A percentile compares a stretch with the other conserved stretches of the same genome.
Conservation (phyloP, 352 stramenopile species). For the Phytophthora idaei region DNA sequence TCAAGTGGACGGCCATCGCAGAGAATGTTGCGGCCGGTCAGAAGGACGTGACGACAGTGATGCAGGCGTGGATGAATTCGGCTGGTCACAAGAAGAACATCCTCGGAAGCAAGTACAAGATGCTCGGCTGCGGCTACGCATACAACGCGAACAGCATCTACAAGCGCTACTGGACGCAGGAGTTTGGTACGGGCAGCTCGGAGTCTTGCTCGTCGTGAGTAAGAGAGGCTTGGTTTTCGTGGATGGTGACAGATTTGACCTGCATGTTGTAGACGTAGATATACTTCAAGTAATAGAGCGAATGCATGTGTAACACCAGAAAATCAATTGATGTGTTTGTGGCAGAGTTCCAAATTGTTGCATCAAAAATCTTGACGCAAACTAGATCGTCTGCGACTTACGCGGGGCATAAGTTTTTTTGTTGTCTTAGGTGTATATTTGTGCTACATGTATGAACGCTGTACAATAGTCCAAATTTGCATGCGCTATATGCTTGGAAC, state of each 20-base stretch:
- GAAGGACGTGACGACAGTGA: slow-evolving; percentile 44
- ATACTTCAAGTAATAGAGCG: neutral
- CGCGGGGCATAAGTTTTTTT: too few relatives aligned
- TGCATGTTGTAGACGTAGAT: slow-evolving; percentile 10
- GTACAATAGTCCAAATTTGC: too few relatives aligned
- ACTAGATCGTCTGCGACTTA: too few relatives aligned
- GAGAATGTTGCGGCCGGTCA: slow-evolving; percentile 67
- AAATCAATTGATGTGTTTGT: slow-evolving; percentile 6
- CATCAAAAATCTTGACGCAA: too few relatives aligned
- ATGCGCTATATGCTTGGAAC: too few relatives aligned
- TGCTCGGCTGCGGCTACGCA: slow-evolving; percentile 36
- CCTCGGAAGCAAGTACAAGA: slow-evolving; percentile 34
- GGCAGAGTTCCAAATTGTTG: too few relatives aligned
- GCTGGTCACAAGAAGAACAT: slow-evolving; percentile 52
- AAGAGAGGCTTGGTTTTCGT: neutral
- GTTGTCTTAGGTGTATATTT: too few relatives aligned
- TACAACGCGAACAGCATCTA: slow-evolving; percentile 39
- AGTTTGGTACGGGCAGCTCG: slow-evolving; percentile 40
- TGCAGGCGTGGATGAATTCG: slow-evolving; percentile 67
- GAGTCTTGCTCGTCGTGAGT: slow-evolving; percentile 32
- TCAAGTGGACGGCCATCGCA: slow-evolving; percentile 50
- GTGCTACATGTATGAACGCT: too few relatives aligned
- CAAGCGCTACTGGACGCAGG: slow-evolving; percentile 65
- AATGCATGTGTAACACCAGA: slow-evolving; percentile 2
- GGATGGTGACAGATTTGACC: neutral